Evolutionary conservation across 306 rosid genomes (phyloP), one percentile per base, ranked within the genome.

Genomic region (Vicia faba): DNA sequence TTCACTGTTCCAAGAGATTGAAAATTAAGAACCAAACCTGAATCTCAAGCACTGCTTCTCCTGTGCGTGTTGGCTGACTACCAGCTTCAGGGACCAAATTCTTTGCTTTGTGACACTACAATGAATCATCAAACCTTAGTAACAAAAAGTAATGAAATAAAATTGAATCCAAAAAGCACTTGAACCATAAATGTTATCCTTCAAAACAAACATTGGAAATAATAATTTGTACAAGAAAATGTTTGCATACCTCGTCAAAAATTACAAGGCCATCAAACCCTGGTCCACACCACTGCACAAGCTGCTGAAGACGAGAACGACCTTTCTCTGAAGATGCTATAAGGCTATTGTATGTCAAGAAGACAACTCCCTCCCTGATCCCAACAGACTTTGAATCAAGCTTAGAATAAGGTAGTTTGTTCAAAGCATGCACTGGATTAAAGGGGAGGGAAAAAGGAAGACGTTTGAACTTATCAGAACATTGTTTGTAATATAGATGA

Each of bases 81-180:
- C 99, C 99, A 76, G 97, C 68, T 83, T 93, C 99, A 44, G 99
- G 99, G 76, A 93, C 90, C 95, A 93, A 82, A 83, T 93, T 93
- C 78, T 93, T 93, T 36, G 99, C 99, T 82, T 93, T 93, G 77
- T 93, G 99, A 83, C 97, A 90, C 99, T 93, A 68, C 89, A 93
- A 79, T 81, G 75, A 81, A 82, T 80, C 81, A 78, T 62, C 74
- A 73, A 68, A 69, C 82, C 74, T 84, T 78, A 81, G 87, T 70
- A 86, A 82, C 61, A 46, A 77, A 80, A 71, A 58, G 61, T 23
- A 36, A 53, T 26, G 63, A 23, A 77, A 61, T 62, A 60, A 67
- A 60, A 77, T 62, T 78, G 76, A 80, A 77, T 77, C 66, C 72
- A 54, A 64, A 51, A 57, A 71, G 35, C 20, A 46, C 36, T 43